Conservation (phyloP, 2,329 filamentous ascomycete genomes). For the Hymenoscyphus occultus region DNA sequence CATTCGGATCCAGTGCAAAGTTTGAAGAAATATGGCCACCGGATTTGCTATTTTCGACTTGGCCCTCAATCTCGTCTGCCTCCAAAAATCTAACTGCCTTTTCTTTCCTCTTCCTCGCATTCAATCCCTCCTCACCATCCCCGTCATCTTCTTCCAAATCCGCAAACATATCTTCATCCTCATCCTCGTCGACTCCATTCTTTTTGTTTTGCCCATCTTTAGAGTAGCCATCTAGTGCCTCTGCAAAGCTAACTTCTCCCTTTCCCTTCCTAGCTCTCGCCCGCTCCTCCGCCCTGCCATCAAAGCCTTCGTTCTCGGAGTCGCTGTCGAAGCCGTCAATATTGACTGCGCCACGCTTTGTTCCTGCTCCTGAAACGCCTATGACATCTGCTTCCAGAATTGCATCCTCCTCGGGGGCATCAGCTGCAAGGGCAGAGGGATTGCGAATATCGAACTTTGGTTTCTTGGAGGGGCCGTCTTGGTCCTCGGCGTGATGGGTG, state of each 20-base stretch:
- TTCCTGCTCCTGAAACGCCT: constrained; percentile 65
- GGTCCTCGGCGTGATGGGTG: constrained; percentile 61
- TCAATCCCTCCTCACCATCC: constrained; percentile 55
- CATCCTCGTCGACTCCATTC: constrained; percentile 48
- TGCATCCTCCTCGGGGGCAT: constrained; percentile 71
- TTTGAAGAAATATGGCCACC: constrained; percentile 64
- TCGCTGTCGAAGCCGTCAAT: constrained; percentile 97
- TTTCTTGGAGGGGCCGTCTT: constrained; percentile 61
- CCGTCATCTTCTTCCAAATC: constrained; percentile 57
- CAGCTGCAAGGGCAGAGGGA: constrained; percentile 84
- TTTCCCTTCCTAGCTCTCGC: constrained; percentile 42
- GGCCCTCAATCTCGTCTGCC: constrained; percentile 69
- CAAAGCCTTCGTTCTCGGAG: constrained; percentile 86
- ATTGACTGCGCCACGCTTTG: constrained; percentile 92
- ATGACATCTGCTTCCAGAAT: constrained; percentile 92
- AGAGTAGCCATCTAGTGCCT: constrained; percentile 55
- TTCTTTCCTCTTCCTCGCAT: constrained; percentile 43
- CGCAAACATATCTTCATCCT: constrained; percentile 84
- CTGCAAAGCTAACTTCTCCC: constrained; percentile 47
- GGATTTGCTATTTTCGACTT: constrained; percentile 69
- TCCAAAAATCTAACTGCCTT: constrained; percentile 61
- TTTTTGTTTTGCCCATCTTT: constrained; percentile 36
- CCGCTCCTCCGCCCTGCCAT: constrained; percentile 65
- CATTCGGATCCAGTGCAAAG: constrained; percentile 58
- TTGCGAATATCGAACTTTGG: constrained; percentile 94